These are phyloP conservation scores for Magnaporthales sp. DNA, from an alignment of 2,329 filamentous ascomycete genomes.

Conservation along the genomic window DNA sequence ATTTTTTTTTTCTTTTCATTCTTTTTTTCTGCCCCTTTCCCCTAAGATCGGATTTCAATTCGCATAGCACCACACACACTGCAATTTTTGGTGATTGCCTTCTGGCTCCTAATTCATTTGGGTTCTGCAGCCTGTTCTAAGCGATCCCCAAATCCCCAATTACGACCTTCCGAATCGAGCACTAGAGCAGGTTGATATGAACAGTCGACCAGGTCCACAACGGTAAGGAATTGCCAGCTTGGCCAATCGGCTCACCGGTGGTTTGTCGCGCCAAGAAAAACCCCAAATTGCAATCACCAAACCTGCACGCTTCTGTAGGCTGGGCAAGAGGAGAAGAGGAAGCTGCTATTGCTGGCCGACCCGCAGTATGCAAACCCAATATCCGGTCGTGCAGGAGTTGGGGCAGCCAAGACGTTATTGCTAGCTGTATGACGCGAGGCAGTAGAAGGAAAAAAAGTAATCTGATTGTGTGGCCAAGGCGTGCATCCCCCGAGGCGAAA, in stretches of 20 bases:
- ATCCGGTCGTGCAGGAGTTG: not conserved
- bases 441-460: not conserved
- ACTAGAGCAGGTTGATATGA: not conserved
- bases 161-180: conserved; percentile 6
- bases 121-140: not conserved
- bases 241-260: conserved; percentile 1
- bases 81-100: not conserved
- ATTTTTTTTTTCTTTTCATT: not conserved
- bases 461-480: not conserved
- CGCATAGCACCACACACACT: not conserved
- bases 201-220: not conserved
- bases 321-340: conserved; percentile 1
- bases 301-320: not conserved
- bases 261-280: conserved; percentile 3
- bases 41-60: not conserved
- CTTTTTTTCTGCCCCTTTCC: not conserved
- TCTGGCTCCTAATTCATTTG: too few species aligned
- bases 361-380: not conserved
- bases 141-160: not conserved
- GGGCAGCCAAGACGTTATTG: not conserved
- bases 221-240: not conserved
- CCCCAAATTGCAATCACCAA: conserved; percentile 5
- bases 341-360: not conserved
- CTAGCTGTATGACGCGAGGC: not conserved
- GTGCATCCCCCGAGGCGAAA: not conserved